Percentiles rank a stretch among this genome's conserved stretches.
These are phyloP conservation scores for Saraca asoca DNA, from an alignment of 331 rosid genomes.

Conservation along the genomic window DNA sequence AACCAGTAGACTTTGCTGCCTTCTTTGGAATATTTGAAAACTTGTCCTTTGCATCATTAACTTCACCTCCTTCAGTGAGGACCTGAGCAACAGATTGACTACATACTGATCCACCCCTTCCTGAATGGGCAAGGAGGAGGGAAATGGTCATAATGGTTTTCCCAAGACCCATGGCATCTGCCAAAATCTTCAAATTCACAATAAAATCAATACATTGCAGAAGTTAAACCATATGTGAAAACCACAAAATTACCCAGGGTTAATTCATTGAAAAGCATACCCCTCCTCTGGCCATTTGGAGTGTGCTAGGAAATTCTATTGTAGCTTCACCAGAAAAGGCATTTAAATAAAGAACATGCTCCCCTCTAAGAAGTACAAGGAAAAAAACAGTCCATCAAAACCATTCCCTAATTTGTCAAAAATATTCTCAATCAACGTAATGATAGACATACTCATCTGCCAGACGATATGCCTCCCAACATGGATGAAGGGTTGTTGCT, in stretches of 20 bases:
- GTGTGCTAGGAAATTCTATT: constrained; percentile 90
- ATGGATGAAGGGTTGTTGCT: constrained; percentile 86
- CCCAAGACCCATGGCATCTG: constrained; percentile 99
- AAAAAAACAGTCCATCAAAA: constrained; percentile 32
- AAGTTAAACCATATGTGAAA: constrained; percentile 21
- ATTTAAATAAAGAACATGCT: constrained; percentile 69
- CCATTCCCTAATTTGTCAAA: constrained; percentile 12
- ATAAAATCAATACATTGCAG: constrained; percentile 36
- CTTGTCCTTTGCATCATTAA: constrained; percentile 35
- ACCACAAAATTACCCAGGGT: constrained; percentile 16
- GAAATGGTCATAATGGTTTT: constrained; percentile 96
- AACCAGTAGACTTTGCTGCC: constrained; percentile 57
- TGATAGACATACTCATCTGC: constrained; percentile 63
- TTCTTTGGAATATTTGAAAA: constrained; percentile 46
- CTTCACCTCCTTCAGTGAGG: constrained; percentile 50
- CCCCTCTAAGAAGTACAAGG: constrained; percentile 64
- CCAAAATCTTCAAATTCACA: constrained; percentile 73
- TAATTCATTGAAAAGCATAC: constrained; percentile 55
- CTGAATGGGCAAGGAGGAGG: constrained; percentile 75
- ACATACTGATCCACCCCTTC: constrained; percentile 56
- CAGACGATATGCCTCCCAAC: constrained; percentile 91
- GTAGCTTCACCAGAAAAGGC: constrained; percentile 95
- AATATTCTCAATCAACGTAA: constrained; percentile 12
- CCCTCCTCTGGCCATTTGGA: constrained; percentile 94
- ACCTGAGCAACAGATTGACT: constrained; percentile 48